Evolutionary conservation across 805 yeast species (phyloP), one percentile per base, ranked within the genome.

Genomic region (Kazachstania africana): DNA sequence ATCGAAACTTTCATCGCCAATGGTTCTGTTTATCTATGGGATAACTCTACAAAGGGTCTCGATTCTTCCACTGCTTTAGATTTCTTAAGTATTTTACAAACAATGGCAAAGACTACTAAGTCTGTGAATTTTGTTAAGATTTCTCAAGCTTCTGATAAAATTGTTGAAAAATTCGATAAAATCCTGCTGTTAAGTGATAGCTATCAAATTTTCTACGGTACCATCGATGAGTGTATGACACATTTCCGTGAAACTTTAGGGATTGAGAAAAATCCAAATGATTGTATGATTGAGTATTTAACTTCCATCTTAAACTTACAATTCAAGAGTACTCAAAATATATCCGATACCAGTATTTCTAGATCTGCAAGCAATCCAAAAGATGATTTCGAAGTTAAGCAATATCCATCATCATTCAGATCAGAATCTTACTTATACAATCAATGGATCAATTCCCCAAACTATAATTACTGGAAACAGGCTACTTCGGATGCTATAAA

Each of bases 261-360:
- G 16, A 72, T 55, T 48, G 56, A 57, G 16, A 70, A 72, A 42
- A 64, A 68, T 28, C 62, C 65, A 32, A 66, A 78, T 56, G 74
- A 71, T 48, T 69, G 78, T 21, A 71, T 77, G 27, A 68, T 76
- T n/a, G 81, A 75, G 48, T 75, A 59, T 48, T 59, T 75, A 39
- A 73, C 79, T 12, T 63, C 77, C 3, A 60, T 74, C 33, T 69
- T 78, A 16, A 73, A 71, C 45, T 41, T 38, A 14, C 47, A 44
- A 31, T 37, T 40, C 25, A 19, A 19, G 8, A 10, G 10, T 8
- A 19, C 8, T 19, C 10, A 8, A 8, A 8, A 8, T 8, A 8
- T n/a, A 9, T 23, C 25, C n/a, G 25, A 23, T n/a, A n/a, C 6
- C 12, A 23, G 6, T 6, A 13, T 10, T 13, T 6, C 10, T 6